Evolutionary conservation across 345 rosid species (phyloP), one percentile per base, ranked within the genome.

Genomic region (Acer yangbiense): DNA sequence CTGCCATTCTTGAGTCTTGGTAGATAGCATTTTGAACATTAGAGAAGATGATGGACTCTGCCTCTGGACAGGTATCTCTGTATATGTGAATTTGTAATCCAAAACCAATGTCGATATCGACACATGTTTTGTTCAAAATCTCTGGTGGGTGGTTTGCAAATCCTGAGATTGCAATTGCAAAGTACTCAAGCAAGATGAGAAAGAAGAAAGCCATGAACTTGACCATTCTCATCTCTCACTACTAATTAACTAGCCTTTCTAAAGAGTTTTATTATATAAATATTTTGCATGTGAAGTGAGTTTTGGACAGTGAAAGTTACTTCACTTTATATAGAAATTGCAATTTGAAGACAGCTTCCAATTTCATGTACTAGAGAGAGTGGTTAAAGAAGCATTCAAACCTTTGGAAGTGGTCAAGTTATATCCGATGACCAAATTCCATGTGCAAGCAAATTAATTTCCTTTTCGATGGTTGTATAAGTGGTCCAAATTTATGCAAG

Each of bases 1-100:
- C 93, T 0, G 98, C 93, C 91, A 93, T 93, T 83, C 94, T 85
- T 23, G 92, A 83, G 79, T 93, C 96, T 41, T 85, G 82, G 52
- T 87, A 68, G 20, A 92, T 82, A 3, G 97, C 89, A 43, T 65
- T 84, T 78, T 90, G 81, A 18, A 92, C 94, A 90, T 82, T 83
- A 0, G 93, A 83, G 68, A 87, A 89, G 77, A 95, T 82, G 7
- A 87, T 71, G 65, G 94, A 75, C 75, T 93, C 90, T 16, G 91
- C 94, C 72, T 89, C 90, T 0, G 98, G 98, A 66, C 95, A 95
- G 74, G 84, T 90, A 20, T 72, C 68, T 50, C 73, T 82, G 77
- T 93, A 93, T 35, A 80, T 75, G 57, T 82, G 72, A 46, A 92
- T 78, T 71, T 90, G 84, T 77, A 95, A 69, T 7, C 79, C 81